These are phyloP conservation scores for Tylopilus felleus DNA, from an alignment of 768 basidiomycete genomes.

Conservation along the genomic window DNA sequence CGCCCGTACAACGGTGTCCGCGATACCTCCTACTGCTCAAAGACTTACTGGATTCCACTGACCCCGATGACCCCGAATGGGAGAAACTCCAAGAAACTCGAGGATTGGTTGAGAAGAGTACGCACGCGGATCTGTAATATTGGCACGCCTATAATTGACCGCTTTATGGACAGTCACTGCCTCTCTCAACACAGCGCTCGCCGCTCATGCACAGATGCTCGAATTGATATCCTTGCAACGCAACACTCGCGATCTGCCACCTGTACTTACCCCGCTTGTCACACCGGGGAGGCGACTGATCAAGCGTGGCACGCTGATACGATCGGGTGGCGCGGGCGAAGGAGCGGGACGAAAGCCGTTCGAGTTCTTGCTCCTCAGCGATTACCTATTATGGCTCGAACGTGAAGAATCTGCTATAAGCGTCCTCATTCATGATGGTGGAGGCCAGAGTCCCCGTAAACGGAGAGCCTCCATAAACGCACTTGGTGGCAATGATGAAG, in stretches of 20 bases:
- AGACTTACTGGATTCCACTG: constrained; percentile 71
- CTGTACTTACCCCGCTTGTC: constrained; percentile 74
- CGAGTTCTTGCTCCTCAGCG: constrained; percentile 82
- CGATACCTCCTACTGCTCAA: constrained; percentile 81
- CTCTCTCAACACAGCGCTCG: constrained; percentile 76
- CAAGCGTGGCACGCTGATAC: constrained; percentile 60
- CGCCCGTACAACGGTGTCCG: constrained; percentile 85
- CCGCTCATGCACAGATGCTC: constrained; percentile 74
- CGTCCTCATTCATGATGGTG: constrained; percentile 18
- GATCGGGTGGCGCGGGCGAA: constrained; percentile 45
- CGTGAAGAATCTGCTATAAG: constrained; percentile 39
- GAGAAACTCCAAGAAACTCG: constrained; percentile 56
- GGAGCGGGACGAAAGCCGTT: constrained; percentile 35
- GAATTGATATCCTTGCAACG: constrained; percentile 75
- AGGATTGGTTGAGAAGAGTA: constrained; percentile 73
- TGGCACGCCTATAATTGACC: constrained; percentile 2
- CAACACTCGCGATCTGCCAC: constrained; percentile 69
- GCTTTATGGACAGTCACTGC: constrained; percentile 53
- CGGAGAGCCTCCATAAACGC: constrained; percentile 17
- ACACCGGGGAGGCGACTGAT: constrained; percentile 77
- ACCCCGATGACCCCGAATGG: constrained; percentile 64
- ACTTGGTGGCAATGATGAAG: constrained; percentile 43
- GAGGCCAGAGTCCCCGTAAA: constrained; percentile 16
- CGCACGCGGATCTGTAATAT: constrained; percentile 10
- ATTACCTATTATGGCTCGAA: constrained; percentile 76